Base-by-base conservation (phyloP, 495 filamentous ascomycete genomes). In the Lophiostoma macrostomum region DNA sequence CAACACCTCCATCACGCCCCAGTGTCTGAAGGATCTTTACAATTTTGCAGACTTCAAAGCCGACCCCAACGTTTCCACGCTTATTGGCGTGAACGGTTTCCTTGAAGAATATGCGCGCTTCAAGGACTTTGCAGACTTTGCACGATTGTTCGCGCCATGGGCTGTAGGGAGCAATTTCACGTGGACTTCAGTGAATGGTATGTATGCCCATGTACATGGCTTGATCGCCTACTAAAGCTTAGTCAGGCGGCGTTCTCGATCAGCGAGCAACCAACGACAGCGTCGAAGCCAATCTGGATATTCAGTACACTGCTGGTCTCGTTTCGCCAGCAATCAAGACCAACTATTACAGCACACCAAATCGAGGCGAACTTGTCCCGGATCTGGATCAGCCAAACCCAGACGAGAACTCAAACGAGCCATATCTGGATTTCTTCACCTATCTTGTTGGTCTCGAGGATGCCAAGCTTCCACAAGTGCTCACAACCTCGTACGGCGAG, bases 401-500 rank as follows among this genome's bases (percentile, higher is more conserved):
- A 8, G 61, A 71, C 35, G 53, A 77, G 59, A 77, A 86, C 60
- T 73, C 72, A 51, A 90, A 90, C 66, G 86, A 91, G 74, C 87
- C 87, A 0, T 93, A 87, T 64, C 72, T 90, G 4, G 77, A 82
- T 1, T 88, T 83, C 57, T 76, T 90, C 27, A 75, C 82, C 20
- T 81, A 81, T 55, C 68, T 95, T 4, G 68, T 88, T 0, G 60
- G 67, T 11, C 76, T 82, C 5, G 70, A 76, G 0, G 81, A 88
- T 49, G 65, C 70, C 0, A 72, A 81, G 6, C 74, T 95, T 8
- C 89, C 88, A 1, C 80, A 85, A 52, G 80, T 86, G 11, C 79
- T 95, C 52, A 83, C 85, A 29, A 89, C 82, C 35, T 88, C 84
- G 0, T 95, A 93, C 65, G 87, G 86, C 32, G 88, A 91, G 58